Evolutionary conservation across 345 rosid genomes (phyloP), one percentile per base, ranked within the genome.

Genomic region (Eucalyptus marginata): DNA sequence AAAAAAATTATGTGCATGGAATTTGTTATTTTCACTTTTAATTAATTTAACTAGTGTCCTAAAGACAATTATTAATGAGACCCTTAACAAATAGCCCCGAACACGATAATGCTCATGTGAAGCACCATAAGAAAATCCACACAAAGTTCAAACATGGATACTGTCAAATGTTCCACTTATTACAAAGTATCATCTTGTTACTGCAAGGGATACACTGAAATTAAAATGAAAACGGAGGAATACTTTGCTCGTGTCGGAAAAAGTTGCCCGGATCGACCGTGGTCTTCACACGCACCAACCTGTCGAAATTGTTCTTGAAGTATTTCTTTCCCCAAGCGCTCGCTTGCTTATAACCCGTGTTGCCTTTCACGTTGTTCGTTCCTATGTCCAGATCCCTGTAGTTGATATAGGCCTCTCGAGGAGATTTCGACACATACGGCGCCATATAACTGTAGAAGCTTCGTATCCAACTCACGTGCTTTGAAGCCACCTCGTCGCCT

Each of bases 271-370:
- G 94, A 91, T 93, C 92, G 40, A 89, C 90, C 16, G 18, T 14
- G 0, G 94, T 92, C 88, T 93, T 93, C 51, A 93, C 93, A 43
- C 47, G 88, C 16, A 90, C 93, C 86, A 93, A 86, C 83, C 88
- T 90, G 50, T 93, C 87, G 44, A 93, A 93, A 59, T 93, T 92
- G 29, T 87, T 71, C 83, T 71, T 71, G 27, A 71, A 71, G 83
- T 71, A 71, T 13, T 71, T 71, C 27, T 71, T 71, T 87, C 87
- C 94, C 94, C 93, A 93, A 87, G 90, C 31, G 29, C 93, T 93
- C 17, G 93, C 93, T 89, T 89, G 87, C 50, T 27, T 58, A 49
- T 90, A 93, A 62, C 92, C 89, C 52, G 90, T 88, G 24, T 51
- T 10, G 46, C 83, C 83, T 71, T 18, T 71, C 46, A 36, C 8